Percentiles rank a stretch among this genome's conserved stretches.
These are phyloP conservation scores for Xylaria grammica DNA, from an alignment of 495 filamentous ascomycete species.

Conservation along the genomic window DNA sequence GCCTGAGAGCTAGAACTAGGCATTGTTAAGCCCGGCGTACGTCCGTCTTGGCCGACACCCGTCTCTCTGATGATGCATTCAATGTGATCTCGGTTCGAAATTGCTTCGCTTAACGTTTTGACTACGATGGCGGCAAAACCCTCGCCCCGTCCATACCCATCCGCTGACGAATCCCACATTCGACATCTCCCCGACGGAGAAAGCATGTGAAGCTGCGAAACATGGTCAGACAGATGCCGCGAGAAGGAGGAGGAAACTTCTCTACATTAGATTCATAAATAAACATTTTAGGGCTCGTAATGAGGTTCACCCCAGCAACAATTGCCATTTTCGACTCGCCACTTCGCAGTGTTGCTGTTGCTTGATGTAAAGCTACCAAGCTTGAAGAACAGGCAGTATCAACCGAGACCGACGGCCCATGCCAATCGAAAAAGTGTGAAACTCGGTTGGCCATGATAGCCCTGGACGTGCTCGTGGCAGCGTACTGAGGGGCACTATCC, in stretches of 20 bases:
- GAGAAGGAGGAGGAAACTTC: no score
- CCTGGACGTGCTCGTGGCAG: no score
- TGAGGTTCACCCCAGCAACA: slow-evolving; percentile 60
- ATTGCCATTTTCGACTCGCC: no score
- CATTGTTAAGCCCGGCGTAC: slow-evolving; percentile 47
- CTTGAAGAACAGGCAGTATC: no score
- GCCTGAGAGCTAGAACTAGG: slow-evolving; percentile 51
- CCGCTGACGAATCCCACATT: slow-evolving; percentile 56
- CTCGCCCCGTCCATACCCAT: slow-evolving; percentile 70
- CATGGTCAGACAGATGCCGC: no score
- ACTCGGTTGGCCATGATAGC: no score
- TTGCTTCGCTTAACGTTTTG: slow-evolving; percentile 60
- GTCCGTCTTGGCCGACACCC: slow-evolving; percentile 61
- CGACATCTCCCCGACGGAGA: slow-evolving; percentile 37
- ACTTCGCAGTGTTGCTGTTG: no score
- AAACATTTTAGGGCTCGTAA: slow-evolving; percentile 37
- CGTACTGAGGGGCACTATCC: no score
- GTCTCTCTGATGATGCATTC: slow-evolving; percentile 62
- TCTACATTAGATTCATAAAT: no score
- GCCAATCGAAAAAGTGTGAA: no score
- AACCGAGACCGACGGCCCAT: no score
- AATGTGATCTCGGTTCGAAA: slow-evolving; percentile 56
- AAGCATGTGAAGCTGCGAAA: slow-evolving; percentile 37
- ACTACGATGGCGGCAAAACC: slow-evolving; percentile 54
- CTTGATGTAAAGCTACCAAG: no score